These are phyloP conservation scores for Arxiozyma bovina DNA, from an alignment of 1,139 yeast species.

Conservation along the genomic window DNA sequence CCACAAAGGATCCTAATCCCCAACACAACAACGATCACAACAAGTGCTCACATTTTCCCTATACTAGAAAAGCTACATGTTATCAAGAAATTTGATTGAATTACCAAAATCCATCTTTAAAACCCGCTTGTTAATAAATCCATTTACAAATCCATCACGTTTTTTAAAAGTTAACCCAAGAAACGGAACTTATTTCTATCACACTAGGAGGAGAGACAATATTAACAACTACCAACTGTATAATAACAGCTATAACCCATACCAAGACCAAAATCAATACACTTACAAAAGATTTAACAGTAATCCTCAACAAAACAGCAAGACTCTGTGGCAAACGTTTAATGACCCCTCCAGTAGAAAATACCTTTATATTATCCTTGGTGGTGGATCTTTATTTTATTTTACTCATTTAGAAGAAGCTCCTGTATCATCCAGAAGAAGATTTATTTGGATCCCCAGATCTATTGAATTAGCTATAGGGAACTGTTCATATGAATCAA, in stretches of 20 bases:
- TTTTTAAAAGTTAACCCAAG: too few species aligned
- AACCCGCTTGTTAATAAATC: not conserved
- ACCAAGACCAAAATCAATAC: conserved; percentile 2
- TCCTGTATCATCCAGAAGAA: conserved; percentile 65
- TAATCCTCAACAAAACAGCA: conserved; percentile 4
- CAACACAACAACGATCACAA: not conserved
- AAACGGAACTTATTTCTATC: not conserved
- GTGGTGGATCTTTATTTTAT: conserved; percentile 42
- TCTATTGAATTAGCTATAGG: conserved; percentile 64
- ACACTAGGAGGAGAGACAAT: not conserved
- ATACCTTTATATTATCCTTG: conserved; percentile 23
- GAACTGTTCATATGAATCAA: conserved; percentile 53
- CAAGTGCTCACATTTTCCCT: not conserved
- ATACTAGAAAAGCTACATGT: not conserved
- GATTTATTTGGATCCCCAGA: conserved; percentile 68
- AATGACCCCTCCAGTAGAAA: conserved; percentile 25
- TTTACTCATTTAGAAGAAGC: conserved; percentile 65
- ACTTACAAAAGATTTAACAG: conserved; percentile 24
- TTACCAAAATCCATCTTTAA: not conserved
- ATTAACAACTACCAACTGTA: not conserved
- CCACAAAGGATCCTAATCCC: not conserved
- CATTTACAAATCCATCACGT: not conserved
- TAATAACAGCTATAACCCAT: not conserved
- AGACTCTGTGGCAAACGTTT: conserved; percentile 12
- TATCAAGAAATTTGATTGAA: too few species aligned